These are phyloP conservation scores for Cutaneotrichosporon sp. DNA, from an alignment of 1,284 basidiomycete genomes.

Conservation along the genomic window DNA sequence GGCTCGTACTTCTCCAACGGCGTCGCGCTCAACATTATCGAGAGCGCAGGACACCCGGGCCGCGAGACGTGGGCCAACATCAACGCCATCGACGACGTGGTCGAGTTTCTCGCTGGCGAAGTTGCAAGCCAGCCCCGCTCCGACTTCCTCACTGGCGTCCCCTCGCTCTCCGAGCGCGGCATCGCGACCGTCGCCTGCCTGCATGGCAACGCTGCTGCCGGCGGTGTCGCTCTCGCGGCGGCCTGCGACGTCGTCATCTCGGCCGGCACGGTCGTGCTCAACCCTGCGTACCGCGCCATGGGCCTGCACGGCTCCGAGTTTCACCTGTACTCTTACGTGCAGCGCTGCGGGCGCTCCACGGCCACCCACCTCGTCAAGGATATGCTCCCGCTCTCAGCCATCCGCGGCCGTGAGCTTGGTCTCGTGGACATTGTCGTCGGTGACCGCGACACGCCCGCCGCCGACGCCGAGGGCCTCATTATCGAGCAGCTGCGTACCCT, in stretches of 20 bases:
- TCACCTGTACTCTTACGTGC: slow-evolving; percentile 48
- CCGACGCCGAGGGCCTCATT: slow-evolving; percentile 20
- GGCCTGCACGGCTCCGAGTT: slow-evolving; percentile 50
- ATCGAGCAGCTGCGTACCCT: slow-evolving; percentile 25
- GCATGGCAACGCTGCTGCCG: slow-evolving; percentile 51
- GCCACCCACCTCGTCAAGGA: slow-evolving; percentile 41
- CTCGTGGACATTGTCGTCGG: slow-evolving; percentile 41
- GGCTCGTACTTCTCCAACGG: slow-evolving; percentile 51
- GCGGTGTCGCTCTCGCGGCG: slow-evolving; percentile 51
- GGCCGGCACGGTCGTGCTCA: slow-evolving; percentile 46
- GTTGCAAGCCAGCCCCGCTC: slow-evolving; percentile 26
- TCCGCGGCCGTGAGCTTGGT: slow-evolving; percentile 30
- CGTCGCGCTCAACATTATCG: slow-evolving; percentile 51
- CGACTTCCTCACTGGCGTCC: slow-evolving; percentile 31
- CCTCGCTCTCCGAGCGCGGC: slow-evolving; percentile 43
- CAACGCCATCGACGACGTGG: slow-evolving; percentile 49
- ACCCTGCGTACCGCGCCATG: slow-evolving; percentile 50
- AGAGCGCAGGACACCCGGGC: slow-evolving; percentile 43
- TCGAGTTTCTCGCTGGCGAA: slow-evolving; percentile 43
- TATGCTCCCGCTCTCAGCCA: slow-evolving; percentile 49
- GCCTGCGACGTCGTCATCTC: slow-evolving; percentile 49
- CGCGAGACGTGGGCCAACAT: slow-evolving; percentile 52
- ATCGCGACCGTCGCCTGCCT: slow-evolving; percentile 50
- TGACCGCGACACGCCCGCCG: slow-evolving; percentile 13
- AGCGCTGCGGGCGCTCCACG: slow-evolving; percentile 41